Percentiles rank a stretch among this genome's conserved stretches.
Evolutionary conservation across 2,329 filamentous ascomycete genomes (phyloP).

Genomic region (Tolypocladium inflatum): DNA sequence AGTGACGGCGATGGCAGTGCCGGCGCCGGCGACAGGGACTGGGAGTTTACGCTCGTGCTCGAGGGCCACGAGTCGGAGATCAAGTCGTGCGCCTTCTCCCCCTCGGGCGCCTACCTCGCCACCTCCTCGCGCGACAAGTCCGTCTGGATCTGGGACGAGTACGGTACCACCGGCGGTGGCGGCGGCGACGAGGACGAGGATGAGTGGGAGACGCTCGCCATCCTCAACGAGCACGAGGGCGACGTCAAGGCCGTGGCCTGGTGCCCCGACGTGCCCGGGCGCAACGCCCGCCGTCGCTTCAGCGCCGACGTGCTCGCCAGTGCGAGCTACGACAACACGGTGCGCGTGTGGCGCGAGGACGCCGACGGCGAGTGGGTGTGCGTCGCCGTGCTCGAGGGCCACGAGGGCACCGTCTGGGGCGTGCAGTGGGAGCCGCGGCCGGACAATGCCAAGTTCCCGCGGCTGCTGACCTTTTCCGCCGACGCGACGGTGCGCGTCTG

Average conservation of each 20-base stretch:
- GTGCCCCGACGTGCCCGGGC: constrained; percentile 61
- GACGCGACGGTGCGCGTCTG: constrained; percentile 75
- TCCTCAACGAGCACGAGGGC: constrained; percentile 86
- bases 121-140: constrained; percentile 89
- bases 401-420: constrained; percentile 83
- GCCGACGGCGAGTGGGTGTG: constrained; percentile 86
- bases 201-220: constrained; percentile 94
- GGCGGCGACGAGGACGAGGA: constrained; percentile 65
- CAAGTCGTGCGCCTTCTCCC: constrained; percentile 67
- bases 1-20: constrained; percentile 35
- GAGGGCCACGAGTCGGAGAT: constrained; percentile 96
- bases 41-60: constrained; percentile 84
- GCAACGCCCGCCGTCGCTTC: constrained; percentile 36
- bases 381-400: constrained; percentile 70
- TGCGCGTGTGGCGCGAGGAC: constrained; percentile 84
- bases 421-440: constrained; percentile 57
- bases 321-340: constrained; percentile 89
- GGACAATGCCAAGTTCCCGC: constrained; percentile 35
- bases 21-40: constrained; percentile 63
- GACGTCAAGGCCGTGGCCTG: constrained; percentile 93
- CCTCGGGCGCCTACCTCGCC: constrained; percentile 69
- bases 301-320: constrained; percentile 70
- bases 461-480: constrained; percentile 77
- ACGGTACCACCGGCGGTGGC: constrained; percentile 35
- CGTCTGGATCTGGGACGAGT: constrained; percentile 97